Evolutionary conservation across 306 rosid genomes (phyloP).

Genomic region (Pyrus communis): DNA sequence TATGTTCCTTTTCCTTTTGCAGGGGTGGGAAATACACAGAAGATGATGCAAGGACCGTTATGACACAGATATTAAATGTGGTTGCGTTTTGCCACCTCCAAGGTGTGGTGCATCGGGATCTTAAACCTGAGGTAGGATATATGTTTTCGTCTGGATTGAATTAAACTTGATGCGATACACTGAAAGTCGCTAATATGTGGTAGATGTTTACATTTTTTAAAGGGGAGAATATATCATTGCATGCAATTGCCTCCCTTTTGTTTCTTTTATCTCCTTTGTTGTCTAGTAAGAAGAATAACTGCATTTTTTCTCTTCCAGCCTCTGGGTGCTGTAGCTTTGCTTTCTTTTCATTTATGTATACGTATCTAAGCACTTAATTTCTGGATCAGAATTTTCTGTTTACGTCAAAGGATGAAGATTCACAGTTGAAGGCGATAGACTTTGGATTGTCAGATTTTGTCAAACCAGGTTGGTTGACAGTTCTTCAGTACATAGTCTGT

Average conservation of each 20-base stretch:
- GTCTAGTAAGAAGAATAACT: background rate
- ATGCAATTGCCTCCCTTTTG: background rate
- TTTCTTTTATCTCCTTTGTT: background rate
- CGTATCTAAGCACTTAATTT: conserved; percentile 24
- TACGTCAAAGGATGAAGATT: conserved; percentile 68
- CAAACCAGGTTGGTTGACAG: conserved; percentile 53
- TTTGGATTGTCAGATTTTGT: conserved; percentile 96
- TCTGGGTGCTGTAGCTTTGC: conserved; percentile 1
- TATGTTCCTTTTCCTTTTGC: conserved; percentile 21
- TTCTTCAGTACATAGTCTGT: background rate
- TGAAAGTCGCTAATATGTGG: background rate
- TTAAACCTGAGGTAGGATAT: conserved; percentile 75
- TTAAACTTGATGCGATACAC: background rate
- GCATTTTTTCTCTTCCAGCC: conserved; percentile 1
- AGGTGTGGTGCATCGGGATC: conserved; percentile 97
- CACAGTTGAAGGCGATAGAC: conserved; percentile 89
- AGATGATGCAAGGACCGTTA: conserved; percentile 79
- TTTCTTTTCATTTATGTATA: conserved; percentile 6
- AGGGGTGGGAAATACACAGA: conserved; percentile 92
- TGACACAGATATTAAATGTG: conserved; percentile 68
- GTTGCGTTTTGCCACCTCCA: conserved; percentile 92
- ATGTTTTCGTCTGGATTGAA: background rate
- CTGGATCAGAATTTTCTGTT: conserved; percentile 78
- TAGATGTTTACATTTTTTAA: background rate
- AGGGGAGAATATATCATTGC: background rate